Evolutionary conservation across 2,329 filamentous ascomycete genomes (phyloP).

Genomic region (Alternaria incomplexa): DNA sequence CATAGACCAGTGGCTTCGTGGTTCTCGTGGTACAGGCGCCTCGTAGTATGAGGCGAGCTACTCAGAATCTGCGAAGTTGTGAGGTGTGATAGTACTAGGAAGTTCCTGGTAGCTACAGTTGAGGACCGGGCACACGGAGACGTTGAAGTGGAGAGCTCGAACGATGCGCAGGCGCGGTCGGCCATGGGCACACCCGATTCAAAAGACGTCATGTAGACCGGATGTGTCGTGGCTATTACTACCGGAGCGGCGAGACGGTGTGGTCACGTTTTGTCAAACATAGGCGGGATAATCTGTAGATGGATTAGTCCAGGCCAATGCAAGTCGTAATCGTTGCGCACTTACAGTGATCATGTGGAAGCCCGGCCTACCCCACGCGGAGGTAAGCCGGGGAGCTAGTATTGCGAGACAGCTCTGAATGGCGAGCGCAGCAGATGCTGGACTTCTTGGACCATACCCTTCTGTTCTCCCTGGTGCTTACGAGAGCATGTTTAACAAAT

Average conservation of each 20-base stretch:
- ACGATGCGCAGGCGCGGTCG: neutral
- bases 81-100: neutral
- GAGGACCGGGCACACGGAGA: neutral
- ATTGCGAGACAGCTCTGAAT: constrained; percentile 1
- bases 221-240: neutral
- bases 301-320: neutral
- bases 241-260: neutral
- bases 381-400: constrained; percentile 24
- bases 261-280: neutral
- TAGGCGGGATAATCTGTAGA: neutral
- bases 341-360: constrained; percentile 21
- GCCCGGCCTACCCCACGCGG: constrained; percentile 16
- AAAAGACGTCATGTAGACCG: neutral
- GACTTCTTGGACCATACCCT: neutral
- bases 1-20: neutral
- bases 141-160: neutral
- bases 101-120: too few relatives aligned
- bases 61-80: neutral
- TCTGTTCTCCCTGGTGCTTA: neutral
- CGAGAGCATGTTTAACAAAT: neutral
- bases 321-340: neutral
- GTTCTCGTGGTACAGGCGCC: neutral
- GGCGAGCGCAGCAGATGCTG: neutral
- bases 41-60: neutral
- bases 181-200: neutral